phyloP scores from a whole-genome alignment of 2,329 filamentous ascomycete species.

The Fusarium cicatricum region DNA sequence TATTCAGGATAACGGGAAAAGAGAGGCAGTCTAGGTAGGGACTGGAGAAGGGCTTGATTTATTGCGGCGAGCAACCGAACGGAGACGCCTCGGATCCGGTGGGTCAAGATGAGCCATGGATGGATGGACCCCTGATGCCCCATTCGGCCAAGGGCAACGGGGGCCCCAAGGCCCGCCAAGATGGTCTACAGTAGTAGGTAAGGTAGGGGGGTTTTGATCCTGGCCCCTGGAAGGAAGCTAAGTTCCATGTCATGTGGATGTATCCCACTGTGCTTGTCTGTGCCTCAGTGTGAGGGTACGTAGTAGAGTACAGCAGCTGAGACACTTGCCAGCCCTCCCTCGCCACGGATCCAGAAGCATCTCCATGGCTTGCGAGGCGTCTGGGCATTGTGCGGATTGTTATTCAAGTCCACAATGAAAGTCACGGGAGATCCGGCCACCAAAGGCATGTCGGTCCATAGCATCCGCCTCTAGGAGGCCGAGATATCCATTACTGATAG shows the following conservation, averaged over 20 bases:
- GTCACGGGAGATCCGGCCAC: too few relatives aligned
- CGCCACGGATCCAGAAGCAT: constrained; percentile 31
- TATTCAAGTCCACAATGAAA: background rate
- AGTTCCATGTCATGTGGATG: too few relatives aligned
- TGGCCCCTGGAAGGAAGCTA: constrained; percentile 18
- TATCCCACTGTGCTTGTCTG: too few relatives aligned
- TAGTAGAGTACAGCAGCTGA: too few relatives aligned
- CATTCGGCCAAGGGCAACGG: constrained; percentile 23
- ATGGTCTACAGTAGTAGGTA: constrained; percentile 10
- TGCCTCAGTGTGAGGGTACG: too few relatives aligned
- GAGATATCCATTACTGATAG: too few relatives aligned
- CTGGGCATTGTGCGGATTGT: background rate
- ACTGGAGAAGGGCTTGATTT: constrained; percentile 29
- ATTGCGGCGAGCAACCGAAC: constrained; percentile 26
- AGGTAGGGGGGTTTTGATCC: constrained; percentile 4
- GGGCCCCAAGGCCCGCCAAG: constrained; percentile 26
- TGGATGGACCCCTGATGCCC: constrained; percentile 28
- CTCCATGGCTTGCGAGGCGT: background rate
- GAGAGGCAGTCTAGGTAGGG: constrained; percentile 13
- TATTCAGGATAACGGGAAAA: constrained; percentile 9
- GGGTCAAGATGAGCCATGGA: constrained; percentile 28
- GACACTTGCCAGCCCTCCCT: constrained; percentile 14
- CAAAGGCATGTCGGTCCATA: too few relatives aligned
- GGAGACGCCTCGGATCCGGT: constrained; percentile 33
- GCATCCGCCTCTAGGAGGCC: too few relatives aligned